These are phyloP conservation scores for Spergularia bocconei DNA, from an alignment of 148 eudicot genomes.

Conservation along the genomic window DNA sequence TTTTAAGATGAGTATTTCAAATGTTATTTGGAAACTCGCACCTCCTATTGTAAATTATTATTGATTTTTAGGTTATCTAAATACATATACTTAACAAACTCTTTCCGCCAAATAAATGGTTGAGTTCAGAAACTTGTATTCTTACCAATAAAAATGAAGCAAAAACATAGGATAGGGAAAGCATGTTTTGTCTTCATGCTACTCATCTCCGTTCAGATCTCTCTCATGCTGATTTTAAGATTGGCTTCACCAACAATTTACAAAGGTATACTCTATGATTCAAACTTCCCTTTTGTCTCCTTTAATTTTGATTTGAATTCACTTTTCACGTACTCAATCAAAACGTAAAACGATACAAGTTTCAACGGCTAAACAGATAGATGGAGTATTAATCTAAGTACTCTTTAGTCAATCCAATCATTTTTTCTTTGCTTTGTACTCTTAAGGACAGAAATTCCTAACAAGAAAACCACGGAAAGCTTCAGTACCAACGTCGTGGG, in stretches of 20 bases:
- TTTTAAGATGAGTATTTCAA: no score
- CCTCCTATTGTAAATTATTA: no score
- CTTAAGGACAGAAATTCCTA: slow-evolving; percentile 1
- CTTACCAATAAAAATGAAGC: slow-evolving; percentile 16
- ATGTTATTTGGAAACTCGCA: no score
- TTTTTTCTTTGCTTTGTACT: background rate
- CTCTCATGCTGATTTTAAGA: slow-evolving; percentile 22
- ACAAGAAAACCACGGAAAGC: background rate
- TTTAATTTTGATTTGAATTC: no score
- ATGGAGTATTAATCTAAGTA: no score
- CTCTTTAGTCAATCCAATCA: background rate
- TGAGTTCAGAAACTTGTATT: background rate
- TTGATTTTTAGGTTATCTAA: no score
- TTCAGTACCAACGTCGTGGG: background rate
- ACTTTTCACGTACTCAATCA: no score
- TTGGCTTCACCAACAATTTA: slow-evolving; percentile 10
- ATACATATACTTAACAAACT: no score
- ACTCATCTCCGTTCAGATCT: slow-evolving; percentile 22
- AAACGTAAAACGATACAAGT: no score
- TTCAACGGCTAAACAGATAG: no score
- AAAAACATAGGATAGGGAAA: slow-evolving; percentile 15
- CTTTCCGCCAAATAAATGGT: no score
- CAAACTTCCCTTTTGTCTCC: no score
- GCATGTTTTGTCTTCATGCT: slow-evolving; percentile 21
- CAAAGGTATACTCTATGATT: slow-evolving; percentile 26